Evolutionary conservation across 2,329 filamentous ascomycete genomes (phyloP), one percentile per base, ranked within the genome.

Genomic region (Fusarium subglutinans): DNA sequence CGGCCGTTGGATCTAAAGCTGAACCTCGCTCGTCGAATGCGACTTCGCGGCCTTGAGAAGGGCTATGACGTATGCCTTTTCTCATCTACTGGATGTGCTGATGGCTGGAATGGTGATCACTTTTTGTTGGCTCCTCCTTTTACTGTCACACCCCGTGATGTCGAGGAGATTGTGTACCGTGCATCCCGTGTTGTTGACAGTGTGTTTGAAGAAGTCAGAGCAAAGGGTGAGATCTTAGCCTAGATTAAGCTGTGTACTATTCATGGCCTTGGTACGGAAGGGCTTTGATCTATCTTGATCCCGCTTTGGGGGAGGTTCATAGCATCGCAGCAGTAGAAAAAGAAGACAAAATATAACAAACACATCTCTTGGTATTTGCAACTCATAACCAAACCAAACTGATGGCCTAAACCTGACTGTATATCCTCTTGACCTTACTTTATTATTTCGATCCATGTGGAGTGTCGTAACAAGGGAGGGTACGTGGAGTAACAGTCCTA

Each of bases 341-440:
- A 18, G 24, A 11, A 28, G 26, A 47, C 9, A 22, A 15, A 47
- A 47, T n/a, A 47, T 26, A 28, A 28, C 3, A 2, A 14, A 22
- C 26, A 47, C 2, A 22, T 22, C 26, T 15, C 24, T 47, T 3
- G 1, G 8, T 47, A 47, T 15, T 47, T 22, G 9, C 13, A 47
- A 22, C 9, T 28, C 18, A 47, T 28, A 8, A 9, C 1, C 13
- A 5, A 47, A 6, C 2, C 18, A 22, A 26, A 11, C 4, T 15
- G 1, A 5, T 0, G 13, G 4, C 6, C 1, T 22, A 15, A 22
- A 11, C 14, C 15, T 28, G 3, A 8, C 6, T 22, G 9, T 5
- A 3, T 5, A 22, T 22, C 8, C 13, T 22, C 6, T 28, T 10
- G 13, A 22, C 6, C 18, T 22, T 28, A 3, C 13, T 22, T 47